phyloP scores from a whole-genome alignment of 805 yeast species.

The Candida argentea region DNA sequence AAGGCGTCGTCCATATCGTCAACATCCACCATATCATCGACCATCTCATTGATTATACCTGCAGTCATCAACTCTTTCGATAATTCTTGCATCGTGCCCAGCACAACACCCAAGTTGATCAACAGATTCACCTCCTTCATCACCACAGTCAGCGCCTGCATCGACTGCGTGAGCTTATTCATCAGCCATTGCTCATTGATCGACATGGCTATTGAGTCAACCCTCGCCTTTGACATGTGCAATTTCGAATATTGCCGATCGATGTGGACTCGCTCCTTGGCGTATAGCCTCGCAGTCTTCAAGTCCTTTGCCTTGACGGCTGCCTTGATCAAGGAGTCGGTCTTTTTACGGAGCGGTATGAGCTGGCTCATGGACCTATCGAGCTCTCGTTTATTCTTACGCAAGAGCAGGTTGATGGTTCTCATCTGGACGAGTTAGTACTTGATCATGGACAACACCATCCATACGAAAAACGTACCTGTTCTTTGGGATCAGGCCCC shows the following conservation, averaged over 20 bases:
- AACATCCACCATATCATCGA: constrained; percentile 76
- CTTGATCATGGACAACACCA: background rate
- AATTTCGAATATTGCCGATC: constrained; percentile 67
- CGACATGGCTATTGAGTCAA: constrained; percentile 80
- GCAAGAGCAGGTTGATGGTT: constrained; percentile 65
- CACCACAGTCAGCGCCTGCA: constrained; percentile 66
- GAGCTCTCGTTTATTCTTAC: constrained; percentile 76
- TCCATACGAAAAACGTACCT: constrained; percentile 27
- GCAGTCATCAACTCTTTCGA: constrained; percentile 80
- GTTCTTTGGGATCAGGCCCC: constrained; percentile 96
- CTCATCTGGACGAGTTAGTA: constrained; percentile 35
- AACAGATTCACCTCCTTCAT: constrained; percentile 84
- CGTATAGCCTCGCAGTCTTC: constrained; percentile 68
- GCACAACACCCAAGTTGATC: constrained; percentile 69
- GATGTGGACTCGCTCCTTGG: constrained; percentile 67
- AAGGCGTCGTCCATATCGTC: constrained; percentile 51
- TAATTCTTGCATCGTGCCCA: constrained; percentile 74
- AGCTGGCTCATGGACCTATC: constrained; percentile 68
- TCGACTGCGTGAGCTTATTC: constrained; percentile 70
- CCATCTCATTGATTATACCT: constrained; percentile 90
- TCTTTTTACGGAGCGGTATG: constrained; percentile 54
- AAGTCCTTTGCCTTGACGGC: constrained; percentile 70
- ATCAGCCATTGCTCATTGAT: constrained; percentile 86
- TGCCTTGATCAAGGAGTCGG: constrained; percentile 64
- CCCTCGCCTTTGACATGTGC: constrained; percentile 72